phyloP scores from a whole-genome alignment of 1,139 yeast species.

The Lipomyces yarrowii region DNA sequence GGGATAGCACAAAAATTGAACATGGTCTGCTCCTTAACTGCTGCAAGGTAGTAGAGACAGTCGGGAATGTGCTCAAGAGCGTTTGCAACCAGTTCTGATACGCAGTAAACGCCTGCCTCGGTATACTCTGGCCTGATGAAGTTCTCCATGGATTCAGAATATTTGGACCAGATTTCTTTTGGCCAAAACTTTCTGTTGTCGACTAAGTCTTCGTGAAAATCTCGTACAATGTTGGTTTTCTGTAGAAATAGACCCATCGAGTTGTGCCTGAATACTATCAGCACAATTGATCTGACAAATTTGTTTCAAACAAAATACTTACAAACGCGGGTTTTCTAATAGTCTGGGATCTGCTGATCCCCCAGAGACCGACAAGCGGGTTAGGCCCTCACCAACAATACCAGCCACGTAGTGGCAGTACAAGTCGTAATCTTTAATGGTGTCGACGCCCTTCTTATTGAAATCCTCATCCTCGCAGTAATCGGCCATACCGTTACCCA shows the following conservation, averaged over 20 bases:
- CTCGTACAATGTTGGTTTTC: constrained; percentile 94
- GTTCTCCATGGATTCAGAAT: constrained; percentile 52
- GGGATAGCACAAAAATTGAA: constrained; percentile 96
- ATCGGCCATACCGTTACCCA: constrained; percentile 99
- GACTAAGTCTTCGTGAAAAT: constrained; percentile 85
- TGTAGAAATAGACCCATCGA: constrained; percentile 96
- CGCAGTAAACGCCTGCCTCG: constrained; percentile 65
- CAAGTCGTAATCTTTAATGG: constrained; percentile 78
- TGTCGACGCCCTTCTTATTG: constrained; percentile 75
- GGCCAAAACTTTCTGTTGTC: constrained; percentile 99
- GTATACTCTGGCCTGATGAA: constrained; percentile 60
- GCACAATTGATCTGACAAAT: background rate
- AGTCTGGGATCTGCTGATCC: constrained; percentile 49
- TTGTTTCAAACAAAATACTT: background rate
- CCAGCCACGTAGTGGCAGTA: constrained; percentile 99
- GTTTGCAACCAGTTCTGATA: constrained; percentile 78
- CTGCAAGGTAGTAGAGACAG: constrained; percentile 72
- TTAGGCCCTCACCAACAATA: constrained; percentile 92
- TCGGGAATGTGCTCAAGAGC: constrained; percentile 79
- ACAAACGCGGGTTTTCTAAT: constrained; percentile 29
- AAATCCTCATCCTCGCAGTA: constrained; percentile 76
- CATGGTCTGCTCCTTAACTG: constrained; percentile 77
- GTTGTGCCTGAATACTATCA: constrained; percentile 47
- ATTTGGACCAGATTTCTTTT: constrained; percentile 84
- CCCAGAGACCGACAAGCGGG: constrained; percentile 75